Base-by-base conservation (phyloP, 2,329 filamentous ascomycete genomes). In the Colletotrichum phormii region DNA sequence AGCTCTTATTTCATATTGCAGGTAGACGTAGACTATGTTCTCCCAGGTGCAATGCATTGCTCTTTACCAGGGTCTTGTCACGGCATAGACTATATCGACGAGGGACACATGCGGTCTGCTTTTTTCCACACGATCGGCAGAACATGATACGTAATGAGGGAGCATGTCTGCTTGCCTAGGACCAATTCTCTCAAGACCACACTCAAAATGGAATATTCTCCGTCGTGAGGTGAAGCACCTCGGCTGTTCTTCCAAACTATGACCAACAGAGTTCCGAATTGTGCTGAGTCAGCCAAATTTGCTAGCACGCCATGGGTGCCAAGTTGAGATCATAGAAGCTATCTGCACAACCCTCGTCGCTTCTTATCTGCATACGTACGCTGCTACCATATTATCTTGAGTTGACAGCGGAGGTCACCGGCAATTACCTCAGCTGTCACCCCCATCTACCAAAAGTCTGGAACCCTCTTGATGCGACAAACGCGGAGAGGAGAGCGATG, bases 231-330 rank as follows among this genome's bases (percentile, higher is more conserved):
- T 49, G 18, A 49, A 18, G 15, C 42, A 49, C 42, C 42, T 49
- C 42, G 42, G 42, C 42, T 49, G 18, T 22, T 49, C 18, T 22
- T 49, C 8, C 18, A 49, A 49, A 49, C 42, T 22, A 9, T 49
- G 22, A 49, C 42, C 18, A n/a, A 49, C 15, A 22, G 4, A 49
- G 42, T 18, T 5, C 42, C 0, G 7, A 49, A 49, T 12, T 22
- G 18, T 37, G 61, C n/a, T 54, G 61, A 63, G 29, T 63, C 22
- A 54, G 46, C 22, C 3, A 35, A 24, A 4, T 24, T 11, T 24
- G 12, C 15, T 54, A 72, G 70, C 70, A 72, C 65, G 65, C 53
- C 59, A 72, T 72, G 37, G 35, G 22, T 64, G 59, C 65, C 64
- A 70, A 72, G 59, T 29, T 64, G 15, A 26, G 46, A 33, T 70